Base-by-base conservation (phyloP, 2,329 filamentous ascomycete species). In the Neodidymelliopsis sp. region DNA sequence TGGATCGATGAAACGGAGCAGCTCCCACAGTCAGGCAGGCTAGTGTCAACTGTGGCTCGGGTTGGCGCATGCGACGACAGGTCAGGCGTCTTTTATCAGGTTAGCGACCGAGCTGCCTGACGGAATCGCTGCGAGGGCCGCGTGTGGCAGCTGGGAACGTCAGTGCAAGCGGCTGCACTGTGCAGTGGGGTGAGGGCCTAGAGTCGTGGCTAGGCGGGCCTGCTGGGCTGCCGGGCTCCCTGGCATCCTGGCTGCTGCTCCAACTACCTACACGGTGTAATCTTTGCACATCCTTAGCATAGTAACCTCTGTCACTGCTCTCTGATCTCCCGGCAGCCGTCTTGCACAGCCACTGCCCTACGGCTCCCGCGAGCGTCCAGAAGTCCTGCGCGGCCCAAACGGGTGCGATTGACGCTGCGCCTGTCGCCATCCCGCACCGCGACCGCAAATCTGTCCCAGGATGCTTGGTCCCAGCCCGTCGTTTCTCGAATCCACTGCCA, bases 11-110 rank as follows among this genome's bases (percentile, higher is more conserved):
- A 67, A 67, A 67, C 67, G 65, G 63, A 61, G 56, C 65, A 61
- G 61, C 67, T 67, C 62, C 58, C 62, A 66, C 65, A 65, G 35
- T 57, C 57, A 59, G 55, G 53, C 42, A 38, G 49, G 42, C 49
- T 46, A 47, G 41, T 42, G 49, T 45, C 41, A 42, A 42, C 37
- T 52, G 49, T 52, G 49, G 49, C 49, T 52, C 42, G 28, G 18
- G 36, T 42, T 46, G 49, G 49, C 49, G 49, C 44, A 58, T 59
- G 53, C 54, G 50, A 50, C 34, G 47, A 45, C 47, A 54, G 55
- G 65, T 64, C 62, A 65, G 66, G 62, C 66, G 65, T 69, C 64
- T 70, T 70, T 68, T 69, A 71, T 65, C 62, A 56, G 62, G 66
- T 63, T 71, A 64, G 64, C 59, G 56, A 60, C 46, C 44, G 54